These are phyloP conservation scores for Dioscorea cayenensis DNA, from an alignment of 116 monocot genomes.

Conservation along the genomic window DNA sequence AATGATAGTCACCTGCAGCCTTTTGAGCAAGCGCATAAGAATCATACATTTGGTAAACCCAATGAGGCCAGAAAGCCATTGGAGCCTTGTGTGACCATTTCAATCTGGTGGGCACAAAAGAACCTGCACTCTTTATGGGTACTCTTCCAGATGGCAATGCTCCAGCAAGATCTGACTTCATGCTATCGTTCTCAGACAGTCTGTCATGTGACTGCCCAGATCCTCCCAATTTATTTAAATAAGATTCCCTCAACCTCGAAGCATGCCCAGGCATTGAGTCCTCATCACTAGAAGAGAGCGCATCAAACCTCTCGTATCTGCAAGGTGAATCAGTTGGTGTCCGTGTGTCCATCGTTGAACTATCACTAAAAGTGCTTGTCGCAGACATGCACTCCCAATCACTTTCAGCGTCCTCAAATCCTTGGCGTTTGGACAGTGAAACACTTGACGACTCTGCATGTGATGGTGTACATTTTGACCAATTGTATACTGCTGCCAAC, in stretches of 20 bases:
- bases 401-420: slow-evolving; percentile 39
- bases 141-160: slow-evolving; percentile 21
- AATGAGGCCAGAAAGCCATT: slow-evolving; percentile 78
- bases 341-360: slow-evolving; percentile 37
- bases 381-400: slow-evolving; percentile 46
- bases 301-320: slow-evolving; percentile 24
- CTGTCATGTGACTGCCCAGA: slow-evolving; percentile 15
- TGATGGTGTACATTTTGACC: slow-evolving; percentile 9
- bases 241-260: slow-evolving; percentile 9
- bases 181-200: slow-evolving; percentile 11
- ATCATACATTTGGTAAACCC: slow-evolving; percentile 81
- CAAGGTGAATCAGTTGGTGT: slow-evolving; percentile 28
- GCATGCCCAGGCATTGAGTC: slow-evolving; percentile 25
- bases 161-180: slow-evolving; percentile 11
- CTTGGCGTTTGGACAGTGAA: slow-evolving; percentile 18
- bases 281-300: slow-evolving; percentile 48
- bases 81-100: slow-evolving; percentile 35
- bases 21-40: slow-evolving; percentile 75
- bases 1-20: slow-evolving; percentile 54
- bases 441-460: slow-evolving; percentile 12
- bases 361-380: slow-evolving; percentile 37
- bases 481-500: slow-evolving; percentile 46
- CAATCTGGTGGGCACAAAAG: not conserved
- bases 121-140: slow-evolving; percentile 6
- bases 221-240: slow-evolving; percentile 9